phyloP scores from a whole-genome alignment of 2,329 filamentous ascomycete genomes.

The Claviceps humidiphila region DNA sequence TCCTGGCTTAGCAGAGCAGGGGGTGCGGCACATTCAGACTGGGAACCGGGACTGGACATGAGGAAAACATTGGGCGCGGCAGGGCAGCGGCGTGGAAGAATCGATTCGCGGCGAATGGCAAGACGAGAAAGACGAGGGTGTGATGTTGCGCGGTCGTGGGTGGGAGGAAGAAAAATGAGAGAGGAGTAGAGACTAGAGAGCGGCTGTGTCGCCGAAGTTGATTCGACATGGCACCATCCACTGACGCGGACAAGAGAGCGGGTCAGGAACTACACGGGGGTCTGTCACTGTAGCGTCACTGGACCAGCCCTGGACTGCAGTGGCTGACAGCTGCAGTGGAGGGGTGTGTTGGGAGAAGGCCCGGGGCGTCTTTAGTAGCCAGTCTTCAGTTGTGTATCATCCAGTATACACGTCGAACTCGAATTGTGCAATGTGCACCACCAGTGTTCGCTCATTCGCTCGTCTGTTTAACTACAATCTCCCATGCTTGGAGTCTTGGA shows the following conservation, averaged over 20 bases:
- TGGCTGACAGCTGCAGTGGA: not conserved
- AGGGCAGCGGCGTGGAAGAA: conserved; percentile 13
- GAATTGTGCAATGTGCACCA: too few relatives aligned
- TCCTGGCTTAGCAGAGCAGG: conserved; percentile 28
- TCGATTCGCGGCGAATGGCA: conserved; percentile 11
- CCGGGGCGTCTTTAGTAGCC: not conserved
- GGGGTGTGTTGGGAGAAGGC: not conserved
- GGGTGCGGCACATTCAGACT: conserved; percentile 42
- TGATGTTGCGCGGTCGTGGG: conserved; percentile 9
- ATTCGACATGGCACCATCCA: not conserved
- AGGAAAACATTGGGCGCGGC: conserved; percentile 39
- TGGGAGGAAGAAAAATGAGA: conserved; percentile 7
- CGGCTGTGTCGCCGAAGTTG: conserved; percentile 3
- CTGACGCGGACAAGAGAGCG: not conserved
- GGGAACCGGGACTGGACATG: conserved; percentile 41
- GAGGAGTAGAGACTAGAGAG: conserved; percentile 1
- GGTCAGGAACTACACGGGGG: conserved; percentile 1
- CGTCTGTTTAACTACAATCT: too few relatives aligned
- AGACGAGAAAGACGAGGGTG: conserved; percentile 7
- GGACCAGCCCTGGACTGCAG: not conserved
- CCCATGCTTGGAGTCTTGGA: too few relatives aligned
- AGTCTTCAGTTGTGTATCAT: not conserved
- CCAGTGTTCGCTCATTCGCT: too few relatives aligned
- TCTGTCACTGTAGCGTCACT: conserved; percentile 2
- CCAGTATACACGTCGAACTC: too few relatives aligned